Percentiles rank a stretch among this genome's conserved stretches.
Conservation (phyloP, 306 rosid genomes). For the Neltuma alba region DNA sequence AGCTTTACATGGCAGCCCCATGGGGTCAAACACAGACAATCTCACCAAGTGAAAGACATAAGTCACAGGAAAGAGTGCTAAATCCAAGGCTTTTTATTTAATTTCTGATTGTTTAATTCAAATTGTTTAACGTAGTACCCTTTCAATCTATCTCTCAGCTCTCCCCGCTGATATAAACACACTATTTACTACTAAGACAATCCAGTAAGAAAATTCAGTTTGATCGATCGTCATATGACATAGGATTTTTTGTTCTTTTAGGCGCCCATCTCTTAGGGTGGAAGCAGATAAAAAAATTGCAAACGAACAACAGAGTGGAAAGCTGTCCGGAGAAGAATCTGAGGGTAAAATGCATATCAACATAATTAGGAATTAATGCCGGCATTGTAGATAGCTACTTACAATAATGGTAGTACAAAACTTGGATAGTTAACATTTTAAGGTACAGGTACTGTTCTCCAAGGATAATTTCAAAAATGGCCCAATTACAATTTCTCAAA, state of each 20-base stretch:
- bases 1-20: constrained; percentile 6
- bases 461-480: background rate
- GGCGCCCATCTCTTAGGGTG: background rate
- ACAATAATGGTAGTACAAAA: background rate
- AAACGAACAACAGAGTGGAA: background rate
- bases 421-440: no score
- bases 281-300: background rate
- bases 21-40: constrained; percentile 18
- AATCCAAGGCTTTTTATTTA: background rate
- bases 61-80: background rate
- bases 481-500: background rate
- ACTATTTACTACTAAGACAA: background rate
- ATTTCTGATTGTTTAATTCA: background rate
- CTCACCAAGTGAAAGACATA: constrained; percentile 18
- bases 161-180: background rate
- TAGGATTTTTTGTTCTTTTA: background rate
- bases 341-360: background rate
- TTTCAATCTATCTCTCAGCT: background rate
- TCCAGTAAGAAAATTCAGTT: constrained; percentile 2
- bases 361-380: background rate
- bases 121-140: background rate
- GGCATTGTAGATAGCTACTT: no score
- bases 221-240: background rate
- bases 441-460: no score
- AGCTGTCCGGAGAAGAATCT: background rate